These are phyloP conservation scores for Saprolegnia parasitica DNA, from an alignment of 352 stramenopile genomes.

Conservation along the genomic window DNA sequence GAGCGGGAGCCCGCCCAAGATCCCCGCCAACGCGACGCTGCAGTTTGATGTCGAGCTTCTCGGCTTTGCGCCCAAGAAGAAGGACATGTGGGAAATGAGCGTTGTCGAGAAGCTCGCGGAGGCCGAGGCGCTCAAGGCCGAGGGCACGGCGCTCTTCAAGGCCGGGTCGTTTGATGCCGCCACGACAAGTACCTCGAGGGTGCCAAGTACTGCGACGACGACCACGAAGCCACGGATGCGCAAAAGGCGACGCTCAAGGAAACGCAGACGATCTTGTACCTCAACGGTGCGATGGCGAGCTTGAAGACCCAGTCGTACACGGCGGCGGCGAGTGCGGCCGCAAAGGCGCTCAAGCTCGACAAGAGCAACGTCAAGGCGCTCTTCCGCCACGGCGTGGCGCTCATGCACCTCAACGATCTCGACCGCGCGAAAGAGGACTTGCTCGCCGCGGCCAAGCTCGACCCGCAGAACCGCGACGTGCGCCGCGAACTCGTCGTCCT, in stretches of 20 bases:
- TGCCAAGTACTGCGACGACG: conserved; percentile 77
- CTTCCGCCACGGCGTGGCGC: conserved; percentile 75
- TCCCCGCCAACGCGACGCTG: conserved; percentile 90
- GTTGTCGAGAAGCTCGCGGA: conserved; percentile 78
- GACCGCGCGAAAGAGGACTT: conserved; percentile 85
- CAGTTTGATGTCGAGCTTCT: conserved; percentile 96
- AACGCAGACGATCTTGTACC: conserved; percentile 82
- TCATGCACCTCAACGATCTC: conserved; percentile 80
- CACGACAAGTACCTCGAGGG: conserved; percentile 80
- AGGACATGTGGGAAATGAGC: conserved; percentile 92
- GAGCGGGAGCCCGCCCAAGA: conserved; percentile 88
- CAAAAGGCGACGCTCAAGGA: conserved; percentile 84
- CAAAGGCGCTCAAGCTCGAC: conserved; percentile 82
- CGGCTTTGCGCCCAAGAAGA: conserved; percentile 91
- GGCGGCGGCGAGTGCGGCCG: conserved; percentile 73
- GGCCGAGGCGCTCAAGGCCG: conserved; percentile 82
- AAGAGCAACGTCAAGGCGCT: conserved; percentile 79
- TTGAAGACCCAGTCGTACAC: conserved; percentile 90
- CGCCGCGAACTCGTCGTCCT: conserved; percentile 67
- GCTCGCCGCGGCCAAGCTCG: conserved; percentile 68
- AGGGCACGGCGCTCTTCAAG: conserved; percentile 92
- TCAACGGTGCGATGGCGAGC: conserved; percentile 94
- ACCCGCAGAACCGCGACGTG: conserved; percentile 78
- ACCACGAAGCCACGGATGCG: conserved; percentile 82
- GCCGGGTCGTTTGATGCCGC: conserved; percentile 81